These are phyloP conservation scores for Mollisia scopiformis DNA, from an alignment of 2,329 filamentous ascomycete species.

Conservation along the genomic window DNA sequence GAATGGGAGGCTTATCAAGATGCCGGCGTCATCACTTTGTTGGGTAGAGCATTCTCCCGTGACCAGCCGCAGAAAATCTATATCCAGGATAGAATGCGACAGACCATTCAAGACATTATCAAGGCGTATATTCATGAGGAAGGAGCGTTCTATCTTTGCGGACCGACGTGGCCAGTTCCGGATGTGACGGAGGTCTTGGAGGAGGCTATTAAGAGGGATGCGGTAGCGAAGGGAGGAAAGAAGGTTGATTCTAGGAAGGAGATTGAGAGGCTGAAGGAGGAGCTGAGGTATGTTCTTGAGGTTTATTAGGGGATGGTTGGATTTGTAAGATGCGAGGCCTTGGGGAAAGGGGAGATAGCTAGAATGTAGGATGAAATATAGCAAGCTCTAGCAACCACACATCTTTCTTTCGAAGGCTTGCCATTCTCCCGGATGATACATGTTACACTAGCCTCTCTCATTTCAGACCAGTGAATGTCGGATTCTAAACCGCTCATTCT, in stretches of 20 bases:
- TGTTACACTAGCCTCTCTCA: too few relatives aligned
- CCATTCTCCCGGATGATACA: too few relatives aligned
- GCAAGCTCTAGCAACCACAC: too few relatives aligned
- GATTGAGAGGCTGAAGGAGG: slow-evolving; percentile 97
- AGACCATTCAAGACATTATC: slow-evolving; percentile 81
- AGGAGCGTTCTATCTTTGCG: slow-evolving; percentile 95
- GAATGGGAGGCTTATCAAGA: slow-evolving; percentile 99
- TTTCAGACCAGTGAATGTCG: too few relatives aligned
- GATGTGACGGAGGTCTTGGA: slow-evolving; percentile 93
- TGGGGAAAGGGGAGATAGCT: background rate
- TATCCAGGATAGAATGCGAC: slow-evolving; percentile 96
- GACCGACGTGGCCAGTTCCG: slow-evolving; percentile 96
- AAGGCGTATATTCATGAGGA: slow-evolving; percentile 85
- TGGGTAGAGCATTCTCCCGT: slow-evolving; percentile 92
- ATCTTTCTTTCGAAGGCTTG: too few relatives aligned
- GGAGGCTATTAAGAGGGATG: slow-evolving; percentile 84
- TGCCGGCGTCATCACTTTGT: slow-evolving; percentile 90
- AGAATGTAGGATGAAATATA: too few relatives aligned
- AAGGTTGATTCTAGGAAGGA: slow-evolving; percentile 87
- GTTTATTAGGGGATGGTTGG: slow-evolving; percentile 70
- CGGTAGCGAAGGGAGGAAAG: slow-evolving; percentile 63
- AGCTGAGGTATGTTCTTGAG: slow-evolving; percentile 90
- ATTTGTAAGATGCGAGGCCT: background rate
- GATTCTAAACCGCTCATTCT: too few relatives aligned
- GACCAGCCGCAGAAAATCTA: slow-evolving; percentile 99